These are phyloP conservation scores for Ogataea haglerorum DNA, from an alignment of 805 yeast genomes.

Conservation along the genomic window DNA sequence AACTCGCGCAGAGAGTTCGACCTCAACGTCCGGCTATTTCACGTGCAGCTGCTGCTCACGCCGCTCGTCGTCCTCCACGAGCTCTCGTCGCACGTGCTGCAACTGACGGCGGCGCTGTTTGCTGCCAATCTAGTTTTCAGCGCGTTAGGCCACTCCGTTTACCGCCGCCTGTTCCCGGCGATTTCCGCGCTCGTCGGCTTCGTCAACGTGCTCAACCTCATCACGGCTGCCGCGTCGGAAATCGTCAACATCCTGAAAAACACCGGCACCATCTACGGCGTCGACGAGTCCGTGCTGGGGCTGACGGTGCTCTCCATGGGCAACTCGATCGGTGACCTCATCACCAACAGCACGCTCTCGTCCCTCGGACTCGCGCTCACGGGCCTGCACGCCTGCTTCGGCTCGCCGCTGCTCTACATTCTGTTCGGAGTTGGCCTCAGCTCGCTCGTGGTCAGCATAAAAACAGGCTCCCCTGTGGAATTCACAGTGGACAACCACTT, in stretches of 20 bases:
- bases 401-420: slow-evolving; percentile 48
- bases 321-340: slow-evolving; percentile 50
- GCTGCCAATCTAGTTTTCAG: slow-evolving; percentile 2
- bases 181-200: slow-evolving; percentile 31
- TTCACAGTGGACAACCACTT: slow-evolving; percentile 40
- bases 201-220: slow-evolving; percentile 25
- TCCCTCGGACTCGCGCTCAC: slow-evolving; percentile 37
- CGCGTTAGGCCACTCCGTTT: slow-evolving; percentile 1
- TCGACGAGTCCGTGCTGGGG: slow-evolving; percentile 48
- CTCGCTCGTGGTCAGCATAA: slow-evolving; percentile 33
- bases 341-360: slow-evolving; percentile 46
- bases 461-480: slow-evolving; percentile 22
- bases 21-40: slow-evolving; percentile 25
- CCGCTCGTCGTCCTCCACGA: slow-evolving; percentile 15
- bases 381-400: slow-evolving; percentile 52
- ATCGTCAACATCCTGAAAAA: slow-evolving; percentile 37
- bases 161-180: slow-evolving; percentile 18
- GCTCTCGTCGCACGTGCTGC: neutral
- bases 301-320: slow-evolving; percentile 46
- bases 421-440: slow-evolving; percentile 50
- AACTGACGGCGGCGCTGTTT: slow-evolving; percentile 1
- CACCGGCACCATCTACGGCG: slow-evolving; percentile 40
- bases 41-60: slow-evolving; percentile 27
- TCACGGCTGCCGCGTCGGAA: slow-evolving; percentile 30
- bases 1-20: slow-evolving; percentile 19